Evolutionary conservation across 768 basidiomycete species (phyloP), one percentile per base, ranked within the genome.

Genomic region (Termitomyces sp.): DNA sequence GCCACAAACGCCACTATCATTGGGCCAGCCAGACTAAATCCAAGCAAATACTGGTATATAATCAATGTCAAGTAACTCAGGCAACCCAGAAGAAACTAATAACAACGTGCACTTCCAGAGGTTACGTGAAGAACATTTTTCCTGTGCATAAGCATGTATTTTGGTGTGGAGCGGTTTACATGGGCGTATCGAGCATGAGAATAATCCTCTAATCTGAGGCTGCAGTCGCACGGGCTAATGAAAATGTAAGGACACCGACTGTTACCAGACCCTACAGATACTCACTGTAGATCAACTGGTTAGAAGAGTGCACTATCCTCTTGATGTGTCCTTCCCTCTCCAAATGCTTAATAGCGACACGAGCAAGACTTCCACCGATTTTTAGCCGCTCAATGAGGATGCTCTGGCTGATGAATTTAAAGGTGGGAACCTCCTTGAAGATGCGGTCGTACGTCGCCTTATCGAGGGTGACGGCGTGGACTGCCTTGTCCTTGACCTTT

Each of bases 401-500:
- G 68, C 88, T 90, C 78, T 94, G 91, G 73, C 88, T 89, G 85
- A 98, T 94, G 83, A 98, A 91, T 69, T 91, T 91, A 92, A 94
- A 99, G 72, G 95, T 94, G 46, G 97, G 97, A 75, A 92, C 93
- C 75, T 98, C 95, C 84, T 98, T 98, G 69, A 96, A 72, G 80
- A 97, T 94, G 68, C 91, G 90, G 78, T 94, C 92, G 76, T 75
- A 96, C 65, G 88, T 90, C 54, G 86, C 64, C 81, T 98, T 96
- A 82, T 98, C 96, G 68, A 96, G 86, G 64, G 86, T 79, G 74
- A 98, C 94, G 66, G 92, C 83, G 84, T 98, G 95, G 70, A 91
- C 87, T 68, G 96, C 93, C 88, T 98, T 99, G 80, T 99, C 97
- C 89, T 99, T 99, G 75, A 99, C 97, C 80, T 98, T 98, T 73